Evolutionary conservation across 495 filamentous ascomycete species (phyloP), one percentile per base, ranked within the genome.

Genomic region (Lophiotrema nucula): DNA sequence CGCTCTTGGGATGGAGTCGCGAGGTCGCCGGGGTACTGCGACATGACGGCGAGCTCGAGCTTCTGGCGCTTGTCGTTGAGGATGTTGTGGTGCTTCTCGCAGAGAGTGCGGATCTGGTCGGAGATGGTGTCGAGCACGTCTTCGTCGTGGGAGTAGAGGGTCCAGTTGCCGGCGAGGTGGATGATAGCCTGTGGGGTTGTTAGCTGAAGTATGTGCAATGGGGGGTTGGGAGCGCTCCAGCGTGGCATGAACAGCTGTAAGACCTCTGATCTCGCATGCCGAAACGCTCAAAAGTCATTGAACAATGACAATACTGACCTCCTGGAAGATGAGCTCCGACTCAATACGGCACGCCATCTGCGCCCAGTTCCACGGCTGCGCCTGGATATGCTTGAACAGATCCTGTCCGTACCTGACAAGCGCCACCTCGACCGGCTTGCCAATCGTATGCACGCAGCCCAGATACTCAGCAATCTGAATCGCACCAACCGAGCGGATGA

Each of bases 81-180:
- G 0, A 31, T 24, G 10, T 47, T 25, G 19, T 57, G 38, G 46
- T 60, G 44, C 23, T 70, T 70, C 2, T 50, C 69, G 37, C 81
- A 72, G 39, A 82, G 60, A 3, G 77, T 74, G 0, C 80, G 64
- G 6, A 64, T 47, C 2, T 60, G 33, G 19, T 65, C 44, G 33
- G 8, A 11, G 62, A 64, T 11, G 22, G 59, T 48, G 53, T 67
- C 23, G 49, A 59, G 16, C 11, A 16, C 18, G n/a, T 27, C 45
- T 58, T 41, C 26, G 27, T 46, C 45, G 5, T 35, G 21, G 5
- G 23, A 26, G 1, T 65, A 26, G 15, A 25, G 43, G 25, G 71
- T 65, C 70, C 72, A 81, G 52, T 69, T 65, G 0, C 78, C 79
- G 0, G 73, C 68, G 25, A 77, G 39, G 62, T 83, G 78, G 52